Conservation (phyloP, 2,329 filamentous ascomycete species). For the Zasmidium cellare region DNA sequence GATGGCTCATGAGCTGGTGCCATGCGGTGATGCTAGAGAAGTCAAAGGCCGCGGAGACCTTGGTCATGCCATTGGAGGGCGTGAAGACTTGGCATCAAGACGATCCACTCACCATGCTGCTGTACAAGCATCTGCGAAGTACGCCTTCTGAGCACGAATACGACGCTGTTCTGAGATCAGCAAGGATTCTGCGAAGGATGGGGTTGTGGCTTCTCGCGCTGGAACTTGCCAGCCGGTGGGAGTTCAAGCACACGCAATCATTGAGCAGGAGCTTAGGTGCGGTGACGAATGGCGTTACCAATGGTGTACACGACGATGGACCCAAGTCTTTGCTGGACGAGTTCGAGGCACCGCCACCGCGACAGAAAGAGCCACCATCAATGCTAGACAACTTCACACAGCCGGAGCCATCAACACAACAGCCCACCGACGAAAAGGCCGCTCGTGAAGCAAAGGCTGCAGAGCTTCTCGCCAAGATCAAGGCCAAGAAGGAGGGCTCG, state of each 20-base stretch:
- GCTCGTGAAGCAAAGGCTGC: slow-evolving; percentile 32
- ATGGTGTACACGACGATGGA: slow-evolving; percentile 15
- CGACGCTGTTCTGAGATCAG: slow-evolving; percentile 79
- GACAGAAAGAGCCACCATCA: slow-evolving; percentile 16
- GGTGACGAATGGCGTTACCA: slow-evolving; percentile 13
- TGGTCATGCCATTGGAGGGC: slow-evolving; percentile 69
- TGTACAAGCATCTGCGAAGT: slow-evolving; percentile 85
- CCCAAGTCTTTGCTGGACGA: slow-evolving; percentile 27
- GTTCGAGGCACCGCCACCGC: slow-evolving; percentile 11
- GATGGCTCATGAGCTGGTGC: slow-evolving; percentile 94
- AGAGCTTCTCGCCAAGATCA: slow-evolving; percentile 40
- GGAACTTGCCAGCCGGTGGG: slow-evolving; percentile 80
- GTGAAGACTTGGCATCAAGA: slow-evolving; percentile 72
- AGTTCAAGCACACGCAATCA: slow-evolving; percentile 58
- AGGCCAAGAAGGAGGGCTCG: slow-evolving; percentile 28
- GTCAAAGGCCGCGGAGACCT: slow-evolving; percentile 78
- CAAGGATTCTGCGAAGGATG: slow-evolving; percentile 43
- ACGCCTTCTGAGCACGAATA: slow-evolving; percentile 53
- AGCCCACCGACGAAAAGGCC: slow-evolving; percentile 23
- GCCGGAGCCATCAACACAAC: slow-evolving; percentile 11
- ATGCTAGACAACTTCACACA: slow-evolving; percentile 25
- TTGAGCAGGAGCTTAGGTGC: background rate
- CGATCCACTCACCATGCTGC: slow-evolving; percentile 81
- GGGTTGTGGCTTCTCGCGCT: slow-evolving; percentile 85
- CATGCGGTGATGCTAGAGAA: slow-evolving; percentile 86